Conservation (phyloP, 2,329 filamentous ascomycete species). For the Pezicula radicicola region DNA sequence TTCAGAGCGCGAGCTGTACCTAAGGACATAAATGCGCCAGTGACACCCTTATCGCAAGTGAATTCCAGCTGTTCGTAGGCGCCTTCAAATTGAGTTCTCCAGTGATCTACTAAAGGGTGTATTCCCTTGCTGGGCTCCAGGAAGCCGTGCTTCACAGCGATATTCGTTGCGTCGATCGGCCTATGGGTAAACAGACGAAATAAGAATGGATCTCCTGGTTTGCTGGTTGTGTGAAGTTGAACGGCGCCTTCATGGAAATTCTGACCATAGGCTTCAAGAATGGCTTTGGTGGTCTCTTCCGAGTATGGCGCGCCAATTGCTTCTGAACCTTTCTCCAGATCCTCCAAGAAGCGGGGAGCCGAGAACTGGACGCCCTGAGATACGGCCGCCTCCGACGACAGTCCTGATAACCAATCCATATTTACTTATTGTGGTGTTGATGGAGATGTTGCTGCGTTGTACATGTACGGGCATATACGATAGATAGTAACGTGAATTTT, state of each 20-base stretch:
- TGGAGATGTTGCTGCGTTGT: too few species aligned
- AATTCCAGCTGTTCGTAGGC: conserved; percentile 4
- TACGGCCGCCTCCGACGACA: too few species aligned
- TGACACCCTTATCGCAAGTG: neutral
- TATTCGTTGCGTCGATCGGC: neutral
- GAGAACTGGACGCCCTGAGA: neutral
- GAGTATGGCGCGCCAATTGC: neutral
- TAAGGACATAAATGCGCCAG: neutral
- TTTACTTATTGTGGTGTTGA: too few species aligned
- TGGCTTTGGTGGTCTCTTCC: neutral
- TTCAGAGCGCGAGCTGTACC: neutral
- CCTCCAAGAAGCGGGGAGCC: neutral
- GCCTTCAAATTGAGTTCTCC: neutral
- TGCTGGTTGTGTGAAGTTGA: neutral
- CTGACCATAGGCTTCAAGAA: conserved; percentile 1
- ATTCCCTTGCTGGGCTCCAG: neutral
- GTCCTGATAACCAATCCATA: too few species aligned
- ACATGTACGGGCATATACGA: too few species aligned
- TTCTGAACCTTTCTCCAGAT: neutral
- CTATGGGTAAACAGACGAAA: neutral
- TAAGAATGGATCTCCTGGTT: neutral
- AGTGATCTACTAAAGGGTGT: neutral
- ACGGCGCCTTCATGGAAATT: neutral
- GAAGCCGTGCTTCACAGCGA: neutral
- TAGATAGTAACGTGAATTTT: too few species aligned